Conservation (phyloP, 768 basidiomycete genomes). For the Lentinula lateritia region DNA sequence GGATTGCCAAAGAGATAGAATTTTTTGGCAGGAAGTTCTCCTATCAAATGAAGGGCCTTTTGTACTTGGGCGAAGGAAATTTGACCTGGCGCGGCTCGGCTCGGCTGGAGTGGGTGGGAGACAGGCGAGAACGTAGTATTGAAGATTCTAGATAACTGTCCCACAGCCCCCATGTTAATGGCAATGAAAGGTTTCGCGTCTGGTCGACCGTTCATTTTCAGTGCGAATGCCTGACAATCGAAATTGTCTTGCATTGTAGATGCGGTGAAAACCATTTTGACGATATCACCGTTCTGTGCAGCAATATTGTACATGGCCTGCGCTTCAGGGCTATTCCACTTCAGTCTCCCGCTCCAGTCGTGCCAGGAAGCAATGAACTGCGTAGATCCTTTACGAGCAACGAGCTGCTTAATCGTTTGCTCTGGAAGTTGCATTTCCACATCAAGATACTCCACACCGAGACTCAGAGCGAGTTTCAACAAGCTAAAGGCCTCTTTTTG, state of each 20-base stretch:
- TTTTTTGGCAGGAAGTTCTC: conserved; percentile 63
- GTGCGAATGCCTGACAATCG: conserved; percentile 66
- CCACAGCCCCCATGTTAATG: conserved; percentile 87
- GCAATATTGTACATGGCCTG: conserved; percentile 68
- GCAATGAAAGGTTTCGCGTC: conserved; percentile 81
- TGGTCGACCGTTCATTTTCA: conserved; percentile 33
- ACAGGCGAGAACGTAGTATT: conserved; percentile 86
- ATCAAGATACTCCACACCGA: conserved; percentile 91
- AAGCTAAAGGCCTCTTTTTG: conserved; percentile 69
- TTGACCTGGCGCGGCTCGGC: conserved; percentile 89
- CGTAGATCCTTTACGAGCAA: conserved; percentile 60
- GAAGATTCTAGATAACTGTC: conserved; percentile 87
- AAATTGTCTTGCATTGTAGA: conserved; percentile 73
- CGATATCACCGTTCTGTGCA: conserved; percentile 70
- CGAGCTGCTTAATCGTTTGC: conserved; percentile 53
- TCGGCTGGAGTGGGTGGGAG: conserved; percentile 83
- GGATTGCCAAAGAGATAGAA: conserved; percentile 91
- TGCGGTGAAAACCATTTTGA: conserved; percentile 92
- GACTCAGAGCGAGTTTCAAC: conserved; percentile 68
- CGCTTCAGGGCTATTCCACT: conserved; percentile 68
- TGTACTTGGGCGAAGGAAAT: conserved; percentile 86
- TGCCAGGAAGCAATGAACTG: conserved; percentile 92
- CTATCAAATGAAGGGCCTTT: conserved; percentile 72
- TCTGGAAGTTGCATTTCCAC: conserved; percentile 78
- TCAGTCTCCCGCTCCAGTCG: conserved; percentile 82